phyloP scores from a whole-genome alignment of 2,329 filamentous ascomycete species.

The Didymellaceae sp. region DNA sequence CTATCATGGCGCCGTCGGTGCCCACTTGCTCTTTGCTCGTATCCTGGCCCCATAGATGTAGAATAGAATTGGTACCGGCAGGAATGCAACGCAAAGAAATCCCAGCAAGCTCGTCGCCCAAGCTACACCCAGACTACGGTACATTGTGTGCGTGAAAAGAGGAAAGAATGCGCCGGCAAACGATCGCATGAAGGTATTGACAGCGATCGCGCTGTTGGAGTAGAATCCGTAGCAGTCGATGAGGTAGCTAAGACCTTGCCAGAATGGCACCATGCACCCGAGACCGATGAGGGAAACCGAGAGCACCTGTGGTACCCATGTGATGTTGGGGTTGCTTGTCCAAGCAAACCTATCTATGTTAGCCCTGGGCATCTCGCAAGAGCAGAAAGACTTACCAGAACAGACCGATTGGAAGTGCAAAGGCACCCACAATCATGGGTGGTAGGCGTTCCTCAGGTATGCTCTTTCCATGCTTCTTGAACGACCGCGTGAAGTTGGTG shows the following conservation, averaged over 20 bases:
- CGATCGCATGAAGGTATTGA: constrained; percentile 59
- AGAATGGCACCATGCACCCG: constrained; percentile 79
- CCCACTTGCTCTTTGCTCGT: constrained; percentile 42
- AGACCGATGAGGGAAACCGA: constrained; percentile 70
- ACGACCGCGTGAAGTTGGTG: constrained; percentile 43
- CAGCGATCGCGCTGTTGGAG: constrained; percentile 55
- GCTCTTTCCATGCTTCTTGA: constrained; percentile 51
- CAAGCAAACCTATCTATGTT: constrained; percentile 57
- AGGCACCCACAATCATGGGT: constrained; percentile 69
- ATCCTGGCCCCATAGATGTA: constrained; percentile 46
- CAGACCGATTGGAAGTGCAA: constrained; percentile 64
- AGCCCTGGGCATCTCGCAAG: background rate
- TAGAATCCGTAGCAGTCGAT: constrained; percentile 66
- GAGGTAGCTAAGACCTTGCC: constrained; percentile 83
- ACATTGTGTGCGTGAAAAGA: constrained; percentile 59
- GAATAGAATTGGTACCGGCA: constrained; percentile 47
- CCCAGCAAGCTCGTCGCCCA: constrained; percentile 45
- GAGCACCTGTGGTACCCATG: constrained; percentile 64
- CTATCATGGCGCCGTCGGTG: constrained; percentile 24
- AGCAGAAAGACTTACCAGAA: constrained; percentile 55
- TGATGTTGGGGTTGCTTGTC: constrained; percentile 57
- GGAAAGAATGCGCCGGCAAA: constrained; percentile 59
- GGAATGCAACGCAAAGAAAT: constrained; percentile 41
- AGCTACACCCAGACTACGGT: constrained; percentile 41
- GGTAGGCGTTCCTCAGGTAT: constrained; percentile 67